These are phyloP conservation scores for Trichoderma reesei DNA, from an alignment of 495 filamentous ascomycete genomes.

Conservation along the genomic window DNA sequence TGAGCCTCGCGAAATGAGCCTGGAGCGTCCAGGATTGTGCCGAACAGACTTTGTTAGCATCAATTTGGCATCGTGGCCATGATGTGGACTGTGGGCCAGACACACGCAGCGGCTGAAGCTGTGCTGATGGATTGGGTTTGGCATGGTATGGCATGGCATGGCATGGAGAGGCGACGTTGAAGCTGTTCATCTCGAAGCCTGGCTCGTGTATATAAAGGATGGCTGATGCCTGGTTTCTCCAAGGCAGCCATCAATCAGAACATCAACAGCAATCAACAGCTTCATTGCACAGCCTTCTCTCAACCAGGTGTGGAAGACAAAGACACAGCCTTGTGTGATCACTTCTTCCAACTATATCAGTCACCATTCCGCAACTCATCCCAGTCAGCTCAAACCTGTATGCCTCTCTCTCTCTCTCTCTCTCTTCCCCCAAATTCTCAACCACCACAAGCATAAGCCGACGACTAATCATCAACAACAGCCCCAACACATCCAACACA, in stretches of 20 bases:
- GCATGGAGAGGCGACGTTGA: not conserved
- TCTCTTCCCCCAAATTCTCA: not conserved
- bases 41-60: not conserved
- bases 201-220: not conserved
- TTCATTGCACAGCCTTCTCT: too few species aligned
- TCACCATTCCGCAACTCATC: not conserved
- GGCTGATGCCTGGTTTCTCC: not conserved
- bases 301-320: too few species aligned
- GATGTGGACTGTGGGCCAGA: not conserved
- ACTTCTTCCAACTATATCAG: not conserved
- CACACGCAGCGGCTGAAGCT: not conserved
- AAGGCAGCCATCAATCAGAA: constrained; percentile 1
- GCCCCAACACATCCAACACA: not conserved
- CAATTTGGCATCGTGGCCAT: not conserved
- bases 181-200: not conserved
- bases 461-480: not conserved
- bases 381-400: not conserved
- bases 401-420: too few species aligned
- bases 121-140: not conserved
- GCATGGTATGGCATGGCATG: not conserved
- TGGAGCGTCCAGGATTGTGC: too few species aligned
- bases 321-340: not conserved
- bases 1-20: not conserved
- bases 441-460: not conserved
- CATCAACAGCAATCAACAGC: not conserved